Evolutionary conservation across 2,329 filamentous ascomycete genomes (phyloP), one percentile per base, ranked within the genome.

Genomic region (Onygenales sp.): DNA sequence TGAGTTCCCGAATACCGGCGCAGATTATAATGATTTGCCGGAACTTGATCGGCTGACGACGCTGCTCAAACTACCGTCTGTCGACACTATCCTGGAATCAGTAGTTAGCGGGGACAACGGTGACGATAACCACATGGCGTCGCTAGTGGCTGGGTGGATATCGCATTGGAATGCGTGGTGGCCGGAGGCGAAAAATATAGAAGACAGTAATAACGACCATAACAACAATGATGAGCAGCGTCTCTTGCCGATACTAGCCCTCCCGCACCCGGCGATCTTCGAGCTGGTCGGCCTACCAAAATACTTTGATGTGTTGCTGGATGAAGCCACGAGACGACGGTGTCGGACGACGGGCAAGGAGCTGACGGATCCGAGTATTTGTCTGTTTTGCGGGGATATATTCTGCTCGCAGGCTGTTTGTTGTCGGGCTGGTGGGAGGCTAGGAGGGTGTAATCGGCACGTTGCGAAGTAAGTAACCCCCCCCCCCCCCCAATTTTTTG

Each of bases 321-420:
- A 96, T 64, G 91, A 95, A 70, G 89, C 89, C 31, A 92, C 93
- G 60, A 84, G 84, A 58, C 78, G 86, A 51, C 84, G 81, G 49
- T 98, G 93, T 64, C 90, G 90, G 0, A 94, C 85, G 2, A 95
- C 89, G 1, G 90, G 90, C 59, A 94, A 93, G 67, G 92, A 96
- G 61, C 75, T 98, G 50, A 86, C 85, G 2, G 94, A 98, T 68
- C 90, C 93, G 0, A 88, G 87, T 59, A 82, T 98, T 39, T 98
- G 93, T 65, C 79, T 98, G 41, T 89, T 96, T 73, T 98, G 93
- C 66, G 92, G 93, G 36, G 90, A 91, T n/a, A 89, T 98, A 42
- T 92, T 96, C 70, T 98, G 93, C 71, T 89, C 87, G 8, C 93
- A 98, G 74, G 89, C 87, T 45, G 86, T 91, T 46, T 98, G 93